These are phyloP conservation scores for Kickxella alabastrina DNA, from an alignment of 192 early-diverging fungal species.

Conservation along the genomic window DNA sequence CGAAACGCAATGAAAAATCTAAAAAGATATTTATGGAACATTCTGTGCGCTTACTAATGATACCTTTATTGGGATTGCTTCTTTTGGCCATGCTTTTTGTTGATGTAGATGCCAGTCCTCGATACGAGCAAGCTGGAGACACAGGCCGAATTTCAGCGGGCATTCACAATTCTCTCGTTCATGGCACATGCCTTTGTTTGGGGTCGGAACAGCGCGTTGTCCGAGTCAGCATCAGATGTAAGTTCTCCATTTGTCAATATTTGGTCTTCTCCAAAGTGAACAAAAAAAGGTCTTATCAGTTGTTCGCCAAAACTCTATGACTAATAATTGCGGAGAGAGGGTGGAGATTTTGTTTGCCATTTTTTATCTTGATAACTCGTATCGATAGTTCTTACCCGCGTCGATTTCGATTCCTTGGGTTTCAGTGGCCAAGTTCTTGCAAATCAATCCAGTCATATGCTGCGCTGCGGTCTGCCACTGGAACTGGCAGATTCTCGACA, in stretches of 20 bases:
- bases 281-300: background rate
- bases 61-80: too few species aligned
- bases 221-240: conserved; percentile 60
- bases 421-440: conserved; percentile 64
- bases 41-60: too few species aligned
- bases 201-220: conserved; percentile 73
- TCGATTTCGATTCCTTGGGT: conserved; percentile 84
- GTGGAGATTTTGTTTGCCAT: too few species aligned
- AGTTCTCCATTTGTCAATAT: background rate
- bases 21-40: too few species aligned
- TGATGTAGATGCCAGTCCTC: conserved; percentile 75
- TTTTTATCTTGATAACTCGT: too few species aligned
- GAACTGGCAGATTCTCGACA: conserved; percentile 88
- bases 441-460: conserved; percentile 81
- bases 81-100: too few species aligned
- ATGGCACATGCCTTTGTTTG: conserved; percentile 90
- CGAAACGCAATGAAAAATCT: too few species aligned
- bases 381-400: conserved; percentile 60
- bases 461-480: conserved; percentile 85
- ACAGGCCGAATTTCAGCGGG: conserved; percentile 73
- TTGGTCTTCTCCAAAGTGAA: too few species aligned
- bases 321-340: too few species aligned
- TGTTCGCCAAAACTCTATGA: too few species aligned
- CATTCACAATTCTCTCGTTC: conserved; percentile 82
- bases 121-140: conserved; percentile 57